Conservation (phyloP, 2,329 filamentous ascomycete species). For the Fusarium sp. region DNA sequence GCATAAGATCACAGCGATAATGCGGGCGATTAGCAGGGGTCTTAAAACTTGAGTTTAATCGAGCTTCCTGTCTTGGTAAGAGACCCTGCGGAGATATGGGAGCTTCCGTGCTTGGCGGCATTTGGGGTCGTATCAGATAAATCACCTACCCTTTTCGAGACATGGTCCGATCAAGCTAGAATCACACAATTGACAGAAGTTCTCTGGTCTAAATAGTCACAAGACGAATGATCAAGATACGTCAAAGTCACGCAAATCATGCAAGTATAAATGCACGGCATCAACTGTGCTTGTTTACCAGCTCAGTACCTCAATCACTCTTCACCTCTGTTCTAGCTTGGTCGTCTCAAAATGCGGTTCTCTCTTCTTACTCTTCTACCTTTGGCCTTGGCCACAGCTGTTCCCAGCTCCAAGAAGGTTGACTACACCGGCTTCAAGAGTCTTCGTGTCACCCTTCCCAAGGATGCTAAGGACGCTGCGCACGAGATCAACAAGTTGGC, state of each 20-base stretch:
- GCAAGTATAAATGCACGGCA: constrained; percentile 18
- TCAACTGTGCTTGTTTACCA: neutral
- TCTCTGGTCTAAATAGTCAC: constrained; percentile 4
- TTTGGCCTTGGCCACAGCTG: constrained; percentile 26
- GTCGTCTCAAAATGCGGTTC: constrained; percentile 25
- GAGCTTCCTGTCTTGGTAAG: constrained; percentile 38
- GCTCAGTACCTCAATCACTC: constrained; percentile 18
- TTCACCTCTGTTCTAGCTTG: constrained; percentile 2
- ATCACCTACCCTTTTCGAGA: constrained; percentile 41
- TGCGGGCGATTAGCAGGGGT: constrained; percentile 17
- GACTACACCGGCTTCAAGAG: constrained; percentile 43
- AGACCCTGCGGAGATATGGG: constrained; percentile 29
- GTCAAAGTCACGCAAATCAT: neutral
- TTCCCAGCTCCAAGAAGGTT: constrained; percentile 37
- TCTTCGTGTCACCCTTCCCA: constrained; percentile 33
- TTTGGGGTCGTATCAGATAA: constrained; percentile 30
- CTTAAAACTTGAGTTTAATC: neutral
- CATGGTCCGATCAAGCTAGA: constrained; percentile 10
- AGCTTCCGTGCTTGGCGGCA: constrained; percentile 37
- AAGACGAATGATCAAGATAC: neutral
- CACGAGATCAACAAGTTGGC: constrained; percentile 35
- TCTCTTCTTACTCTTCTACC: constrained; percentile 28
- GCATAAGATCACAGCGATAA: constrained; percentile 25
- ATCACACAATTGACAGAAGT: constrained; percentile 38
- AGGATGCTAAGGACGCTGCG: constrained; percentile 20